These are phyloP conservation scores for Aspergillus wentii DNA, from an alignment of 495 filamentous ascomycete genomes.

Conservation along the genomic window DNA sequence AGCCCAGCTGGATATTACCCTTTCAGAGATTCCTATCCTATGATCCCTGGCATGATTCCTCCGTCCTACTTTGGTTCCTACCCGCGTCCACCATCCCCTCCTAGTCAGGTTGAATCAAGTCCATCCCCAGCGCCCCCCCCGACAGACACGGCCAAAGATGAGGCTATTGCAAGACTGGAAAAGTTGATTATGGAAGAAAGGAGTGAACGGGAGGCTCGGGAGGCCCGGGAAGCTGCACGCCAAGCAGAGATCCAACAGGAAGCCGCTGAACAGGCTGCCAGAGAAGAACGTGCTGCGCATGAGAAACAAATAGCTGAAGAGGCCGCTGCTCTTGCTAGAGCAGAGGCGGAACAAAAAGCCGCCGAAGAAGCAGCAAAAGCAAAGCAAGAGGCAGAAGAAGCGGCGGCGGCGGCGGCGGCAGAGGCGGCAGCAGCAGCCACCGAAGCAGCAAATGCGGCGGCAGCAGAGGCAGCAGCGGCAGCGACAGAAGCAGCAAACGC, in stretches of 20 bases:
- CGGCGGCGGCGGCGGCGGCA: slow-evolving; percentile 21
- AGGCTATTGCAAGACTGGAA: slow-evolving; percentile 48
- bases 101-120: slow-evolving; percentile 23
- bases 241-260: slow-evolving; percentile 36
- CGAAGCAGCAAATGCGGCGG: slow-evolving; percentile 16
- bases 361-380: slow-evolving; percentile 29
- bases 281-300: slow-evolving; percentile 44
- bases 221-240: slow-evolving; percentile 39
- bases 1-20: slow-evolving; percentile 36
- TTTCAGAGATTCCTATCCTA: slow-evolving; percentile 34
- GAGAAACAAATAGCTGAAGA: slow-evolving; percentile 35
- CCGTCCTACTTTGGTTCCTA: slow-evolving; percentile 33
- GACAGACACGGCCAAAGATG: slow-evolving; percentile 38
- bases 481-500: slow-evolving; percentile 20
- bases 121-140: slow-evolving; percentile 19
- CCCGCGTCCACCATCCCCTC: slow-evolving; percentile 32
- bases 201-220: slow-evolving; percentile 37
- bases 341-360: slow-evolving; percentile 43
- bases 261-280: slow-evolving; percentile 47
- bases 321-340: slow-evolving; percentile 39
- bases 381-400: slow-evolving; percentile 29
- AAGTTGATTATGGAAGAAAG: slow-evolving; percentile 47
- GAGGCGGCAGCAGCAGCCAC: slow-evolving; percentile 18
- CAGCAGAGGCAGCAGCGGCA: slow-evolving; percentile 23
- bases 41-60: slow-evolving; percentile 38